A percentile compares a stretch with the other conserved stretches of the same genome.
phyloP scores from a whole-genome alignment of 2,329 filamentous ascomycete species.

The Diaporthe vexans region DNA sequence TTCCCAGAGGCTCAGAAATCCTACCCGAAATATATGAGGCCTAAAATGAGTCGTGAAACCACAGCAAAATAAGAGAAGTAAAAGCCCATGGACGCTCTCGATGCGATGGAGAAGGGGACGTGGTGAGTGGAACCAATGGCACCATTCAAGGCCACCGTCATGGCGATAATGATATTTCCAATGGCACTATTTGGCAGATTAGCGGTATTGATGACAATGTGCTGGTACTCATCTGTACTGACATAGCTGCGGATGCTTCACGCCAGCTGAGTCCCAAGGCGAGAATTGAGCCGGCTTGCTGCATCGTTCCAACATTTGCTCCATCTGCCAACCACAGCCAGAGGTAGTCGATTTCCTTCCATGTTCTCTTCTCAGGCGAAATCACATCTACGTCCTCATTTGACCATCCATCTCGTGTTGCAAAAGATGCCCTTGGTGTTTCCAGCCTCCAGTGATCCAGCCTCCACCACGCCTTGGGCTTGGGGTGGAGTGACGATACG shows the following conservation, averaged over 20 bases:
- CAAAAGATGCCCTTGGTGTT: constrained; percentile 38
- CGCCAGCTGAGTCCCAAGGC: constrained; percentile 46
- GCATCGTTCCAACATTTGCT: constrained; percentile 46
- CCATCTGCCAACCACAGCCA: constrained; percentile 46
- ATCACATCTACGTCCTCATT: constrained; percentile 44
- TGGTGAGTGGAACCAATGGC: constrained; percentile 51
- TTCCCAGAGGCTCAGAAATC: background rate
- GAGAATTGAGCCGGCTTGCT: constrained; percentile 45
- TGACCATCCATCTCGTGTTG: constrained; percentile 40
- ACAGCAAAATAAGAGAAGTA: constrained; percentile 52
- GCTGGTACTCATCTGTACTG: constrained; percentile 13
- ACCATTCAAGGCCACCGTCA: constrained; percentile 62
- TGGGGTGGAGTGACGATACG: background rate
- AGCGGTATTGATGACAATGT: background rate
- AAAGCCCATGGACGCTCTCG: constrained; percentile 59
- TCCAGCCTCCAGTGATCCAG: constrained; percentile 42
- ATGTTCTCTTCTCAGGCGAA: constrained; percentile 38
- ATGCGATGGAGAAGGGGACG: constrained; percentile 57
- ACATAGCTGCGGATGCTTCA: constrained; percentile 46
- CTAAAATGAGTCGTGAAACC: constrained; percentile 57
- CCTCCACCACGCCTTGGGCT: constrained; percentile 25
- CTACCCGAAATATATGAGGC: constrained; percentile 57
- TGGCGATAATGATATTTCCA: constrained; percentile 57
- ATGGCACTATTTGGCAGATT: constrained; percentile 37
- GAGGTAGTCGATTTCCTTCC: constrained; percentile 44